These are phyloP conservation scores for Malassezia arunalokei DNA, from an alignment of 1,284 basidiomycete species.

Conservation along the genomic window DNA sequence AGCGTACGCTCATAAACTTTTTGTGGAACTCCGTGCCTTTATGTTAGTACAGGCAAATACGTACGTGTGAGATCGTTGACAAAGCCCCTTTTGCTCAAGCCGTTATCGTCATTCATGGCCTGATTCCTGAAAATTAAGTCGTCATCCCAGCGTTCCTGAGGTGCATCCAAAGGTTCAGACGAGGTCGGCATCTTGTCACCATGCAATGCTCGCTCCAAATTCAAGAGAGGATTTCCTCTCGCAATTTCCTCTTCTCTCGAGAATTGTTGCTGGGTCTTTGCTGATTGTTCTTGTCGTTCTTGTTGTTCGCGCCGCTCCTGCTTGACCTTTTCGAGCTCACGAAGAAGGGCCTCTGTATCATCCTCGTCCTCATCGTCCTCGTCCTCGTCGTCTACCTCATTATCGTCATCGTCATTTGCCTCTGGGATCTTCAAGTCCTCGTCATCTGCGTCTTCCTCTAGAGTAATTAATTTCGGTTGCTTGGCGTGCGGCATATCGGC, in stretches of 20 bases:
- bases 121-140: conserved; percentile 46
- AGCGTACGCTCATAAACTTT: conserved; percentile 34
- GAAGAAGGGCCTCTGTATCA: conserved; percentile 28
- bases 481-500: conserved; percentile 11
- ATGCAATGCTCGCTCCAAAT: conserved; percentile 27
- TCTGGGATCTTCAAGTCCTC: not conserved
- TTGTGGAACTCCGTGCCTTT: conserved; percentile 38
- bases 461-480: conserved; percentile 13
- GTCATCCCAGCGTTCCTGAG: conserved; percentile 40
- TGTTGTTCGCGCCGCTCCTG: conserved; percentile 30
- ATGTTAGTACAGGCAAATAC: not conserved
- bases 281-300: conserved; percentile 12
- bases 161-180: not conserved
- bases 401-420: conserved; percentile 7
- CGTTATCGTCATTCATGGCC: conserved; percentile 18
- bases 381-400: conserved; percentile 12
- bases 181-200: conserved; percentile 1
- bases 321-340: conserved; percentile 41
- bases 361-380: conserved; percentile 25
- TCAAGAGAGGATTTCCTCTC: conserved; percentile 37
- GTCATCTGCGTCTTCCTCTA: not conserved
- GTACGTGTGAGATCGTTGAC: conserved; percentile 40
- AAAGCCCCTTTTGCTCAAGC: conserved; percentile 18
- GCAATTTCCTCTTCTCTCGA: conserved; percentile 37
- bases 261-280: conserved; percentile 8